Evolutionary conservation across 2,329 filamentous ascomycete species (phyloP), one percentile per base, ranked within the genome.

Genomic region (Zasmidium cellare): DNA sequence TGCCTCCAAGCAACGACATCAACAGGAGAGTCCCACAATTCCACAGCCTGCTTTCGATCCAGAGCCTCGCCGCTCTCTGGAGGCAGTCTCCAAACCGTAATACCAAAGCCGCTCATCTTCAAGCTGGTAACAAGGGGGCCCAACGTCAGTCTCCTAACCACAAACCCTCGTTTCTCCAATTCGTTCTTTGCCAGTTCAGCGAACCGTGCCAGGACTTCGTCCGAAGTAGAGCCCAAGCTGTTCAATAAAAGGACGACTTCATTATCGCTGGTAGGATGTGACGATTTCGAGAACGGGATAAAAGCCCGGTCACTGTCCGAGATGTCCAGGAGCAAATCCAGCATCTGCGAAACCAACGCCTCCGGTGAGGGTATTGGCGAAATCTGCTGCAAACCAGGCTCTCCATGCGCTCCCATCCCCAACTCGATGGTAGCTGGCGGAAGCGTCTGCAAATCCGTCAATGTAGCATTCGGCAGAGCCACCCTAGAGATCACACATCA

Each of bases 341-440:
- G 63, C 71, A 75, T 75, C 31, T 69, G 69, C 19, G 65, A 65
- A 3, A 70, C 69, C 7, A 75, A 65, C 19, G 60, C 66, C 25
- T 71, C 68, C 1, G 71, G 67, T 1, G 67, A 60, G 1, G 72
- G 72, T n/a, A 74, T 63, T 1, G 72, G 85, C 0, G 80, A 81
- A 18, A 86, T 69, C 69, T 83, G 84, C 66, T 76, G 77, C 66
- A 84, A 82, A 0, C 75, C 86, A 0, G 86, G 85, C 70, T 89
- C 86, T 67, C 87, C 87, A 69, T 89, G 86, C 14, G 84, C 84
- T 0, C 86, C 86, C 20, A 85, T 87, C 2, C 86, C 86, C n/a
- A 88, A 76, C 69, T 87, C 85, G 35, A 87, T 71, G 56, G 84
- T 83, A 55, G 84, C 71, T 1, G 73, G 69, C 9, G 72, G 74